Base-by-base conservation (phyloP, 106 monocot species). In the Posidonia australis region DNA sequence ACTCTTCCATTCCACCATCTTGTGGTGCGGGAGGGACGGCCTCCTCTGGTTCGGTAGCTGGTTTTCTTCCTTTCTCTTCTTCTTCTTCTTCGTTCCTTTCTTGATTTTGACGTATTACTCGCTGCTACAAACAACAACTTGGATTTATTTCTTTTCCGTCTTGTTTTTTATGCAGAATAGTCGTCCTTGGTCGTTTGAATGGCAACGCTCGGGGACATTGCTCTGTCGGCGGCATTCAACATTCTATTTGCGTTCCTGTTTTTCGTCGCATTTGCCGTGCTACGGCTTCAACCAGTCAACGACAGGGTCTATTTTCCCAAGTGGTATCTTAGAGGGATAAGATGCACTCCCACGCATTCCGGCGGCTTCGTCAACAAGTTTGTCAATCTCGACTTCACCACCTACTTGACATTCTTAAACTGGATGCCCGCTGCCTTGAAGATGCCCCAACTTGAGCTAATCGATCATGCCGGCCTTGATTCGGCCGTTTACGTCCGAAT, bases 221-320 rank as follows among this genome's bases (percentile, higher is more conserved):
- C 77, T 22, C 51, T 93, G 12, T 71, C 81, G 17, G 93, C 93
- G 51, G 81, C 75, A 46, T 75, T 93, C 43, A 93, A 93, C 66
- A 89, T 93, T 72, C 72, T 89, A 10, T 81, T 86, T 44, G 81
- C 81, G 45, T 54, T 89, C 42, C 63, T 64, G 45, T 93, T 93
- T 58, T 76, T 93, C 45, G 18, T 93, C 27, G 81, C 77, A 13
- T 93, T 93, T 76, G 86, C 93, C 43, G 47, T 89, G 48, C 62
- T 89, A 46, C 67, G 93, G 65, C 83, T 93, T 43, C 93, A 93
- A 42, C 93, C 93, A n/a, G 21, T 86, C n/a, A 93, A 93, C 66
- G 93, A 93, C 58, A 81, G 88, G 49, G 89, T 93, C 18, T 93
- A 93, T 65, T 89, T 93, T 78, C 89, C 93, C 9, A 93, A 93